Evolutionary conservation across 192 early-diverging fungal species (phyloP).

Genomic region (Coemansia biformis): DNA sequence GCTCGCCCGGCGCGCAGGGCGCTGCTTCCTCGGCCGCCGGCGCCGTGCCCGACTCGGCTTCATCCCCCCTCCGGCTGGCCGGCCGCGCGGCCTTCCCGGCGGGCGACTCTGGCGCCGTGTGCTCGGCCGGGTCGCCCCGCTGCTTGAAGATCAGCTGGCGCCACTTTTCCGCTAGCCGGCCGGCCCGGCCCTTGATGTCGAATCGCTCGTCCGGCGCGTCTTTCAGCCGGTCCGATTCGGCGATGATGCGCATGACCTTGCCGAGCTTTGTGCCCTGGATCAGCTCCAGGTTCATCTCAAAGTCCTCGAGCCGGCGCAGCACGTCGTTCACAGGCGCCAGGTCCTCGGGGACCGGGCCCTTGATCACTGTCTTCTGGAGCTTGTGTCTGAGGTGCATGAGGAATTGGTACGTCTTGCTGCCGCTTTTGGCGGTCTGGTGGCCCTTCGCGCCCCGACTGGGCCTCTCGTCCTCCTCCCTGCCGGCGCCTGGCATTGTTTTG

Average conservation of each 20-base stretch:
- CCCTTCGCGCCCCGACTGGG: conserved; percentile 16
- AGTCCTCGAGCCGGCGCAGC: conserved; percentile 44
- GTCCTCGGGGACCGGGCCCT: conserved; percentile 34
- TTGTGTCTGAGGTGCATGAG: conserved; percentile 49
- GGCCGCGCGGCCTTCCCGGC: conserved; percentile 7
- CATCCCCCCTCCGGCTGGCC: conserved; percentile 5
- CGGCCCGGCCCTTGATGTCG: conserved; percentile 46
- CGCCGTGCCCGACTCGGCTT: not conserved
- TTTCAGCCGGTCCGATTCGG: conserved; percentile 24
- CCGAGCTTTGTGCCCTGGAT: conserved; percentile 50
- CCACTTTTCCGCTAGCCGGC: conserved; percentile 44
- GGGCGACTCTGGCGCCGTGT: conserved; percentile 28
- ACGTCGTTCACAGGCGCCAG: conserved; percentile 34
- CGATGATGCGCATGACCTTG: conserved; percentile 51
- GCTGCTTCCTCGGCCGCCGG: not conserved
- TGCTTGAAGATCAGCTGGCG: conserved; percentile 32
- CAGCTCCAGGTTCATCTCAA: conserved; percentile 46
- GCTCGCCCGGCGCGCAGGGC: too few relatives aligned
- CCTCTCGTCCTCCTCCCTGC: conserved; percentile 31
- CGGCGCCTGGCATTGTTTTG: not conserved
- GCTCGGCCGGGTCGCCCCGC: conserved; percentile 30
- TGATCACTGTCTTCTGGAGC: conserved; percentile 49
- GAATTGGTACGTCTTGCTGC: conserved; percentile 31
- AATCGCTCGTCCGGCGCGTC: conserved; percentile 33
- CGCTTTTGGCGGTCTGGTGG: conserved; percentile 27